Evolutionary conservation across 1,139 yeast genomes (phyloP), one percentile per base, ranked within the genome.

Genomic region (Candida sp.): DNA sequence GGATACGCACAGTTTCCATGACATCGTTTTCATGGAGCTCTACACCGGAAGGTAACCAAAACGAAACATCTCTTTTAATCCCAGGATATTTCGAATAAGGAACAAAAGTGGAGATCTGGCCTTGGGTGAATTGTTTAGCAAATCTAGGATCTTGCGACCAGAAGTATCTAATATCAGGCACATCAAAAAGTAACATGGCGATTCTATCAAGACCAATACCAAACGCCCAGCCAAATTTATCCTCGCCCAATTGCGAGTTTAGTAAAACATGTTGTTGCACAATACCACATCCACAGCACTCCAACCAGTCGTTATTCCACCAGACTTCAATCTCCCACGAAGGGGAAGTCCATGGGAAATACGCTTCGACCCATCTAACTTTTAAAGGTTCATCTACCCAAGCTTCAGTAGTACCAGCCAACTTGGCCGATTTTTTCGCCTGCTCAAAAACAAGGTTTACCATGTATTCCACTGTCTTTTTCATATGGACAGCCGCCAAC

Each of bases 231-330:
- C 97, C 95, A 25, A 73, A 49, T 43, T 89, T 79, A 23, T 84
- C 78, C 43, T 79, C 75, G 11, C 73, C 64, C 41, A 85, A 71
- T 0, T 88, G 95, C 1, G 97, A 79, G 51, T 84, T 86, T 32
- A 79, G 68, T 40, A 90, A 70, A 1, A 93, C 95, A 41, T 81
- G 81, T 54, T 89, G 87, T 55, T 81, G 82, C 4, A 90, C 96
- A 39, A 93, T 76, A 22, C 99, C 99, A 64, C 96, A 88, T 1
- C 99, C 99, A 59, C 97, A 89, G 63, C 96, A 84, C 67, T 93
- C 99, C 36, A 93, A 73, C 99, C 99, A 95, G 54, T 91, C 96
- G 36, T 95, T 96, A 61, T 91, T 88, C 98, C 98, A 95, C 95
- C 96, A 91, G 5, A 93, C 96, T 64, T 93, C 99, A 53, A 95